phyloP scores from a whole-genome alignment of 306 rosid species.

The Begonia peltatifolia region DNA sequence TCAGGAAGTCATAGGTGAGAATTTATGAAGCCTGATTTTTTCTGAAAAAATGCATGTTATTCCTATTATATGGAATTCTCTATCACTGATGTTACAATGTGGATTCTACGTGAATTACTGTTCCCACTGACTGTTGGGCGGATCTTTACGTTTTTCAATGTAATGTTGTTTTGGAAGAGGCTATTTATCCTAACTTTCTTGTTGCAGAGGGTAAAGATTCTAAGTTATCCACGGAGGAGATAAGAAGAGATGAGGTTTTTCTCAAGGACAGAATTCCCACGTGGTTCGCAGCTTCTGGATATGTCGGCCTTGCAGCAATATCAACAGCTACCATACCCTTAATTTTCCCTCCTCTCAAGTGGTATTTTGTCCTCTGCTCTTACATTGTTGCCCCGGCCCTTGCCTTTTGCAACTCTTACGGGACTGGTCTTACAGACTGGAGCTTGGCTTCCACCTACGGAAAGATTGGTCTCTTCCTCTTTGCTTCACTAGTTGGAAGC shows the following conservation, averaged over 20 bases:
- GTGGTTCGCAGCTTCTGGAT: constrained; percentile 87
- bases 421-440: constrained; percentile 86
- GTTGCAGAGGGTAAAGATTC: constrained; percentile 40
- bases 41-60: no score
- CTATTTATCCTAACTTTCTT: no score
- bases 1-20: constrained; percentile 44
- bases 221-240: constrained; percentile 31
- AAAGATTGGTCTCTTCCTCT: constrained; percentile 75
- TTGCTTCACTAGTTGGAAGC: constrained; percentile 64
- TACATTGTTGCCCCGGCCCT: constrained; percentile 84
- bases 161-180: no score
- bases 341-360: constrained; percentile 84
- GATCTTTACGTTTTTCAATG: no score
- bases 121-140: no score
- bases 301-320: constrained; percentile 61
- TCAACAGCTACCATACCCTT: constrained; percentile 59
- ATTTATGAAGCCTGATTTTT: background rate
- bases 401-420: constrained; percentile 93
- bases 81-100: no score
- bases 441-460: constrained; percentile 69
- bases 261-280: constrained; percentile 67
- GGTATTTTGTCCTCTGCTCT: constrained; percentile 76
- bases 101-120: no score
- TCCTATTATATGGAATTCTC: no score
- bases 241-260: constrained; percentile 51